Percentiles rank a stretch among this genome's conserved stretches.
phyloP scores from a whole-genome alignment of 139 green algal species.

The Limnomonas spitsbergensis region DNA sequence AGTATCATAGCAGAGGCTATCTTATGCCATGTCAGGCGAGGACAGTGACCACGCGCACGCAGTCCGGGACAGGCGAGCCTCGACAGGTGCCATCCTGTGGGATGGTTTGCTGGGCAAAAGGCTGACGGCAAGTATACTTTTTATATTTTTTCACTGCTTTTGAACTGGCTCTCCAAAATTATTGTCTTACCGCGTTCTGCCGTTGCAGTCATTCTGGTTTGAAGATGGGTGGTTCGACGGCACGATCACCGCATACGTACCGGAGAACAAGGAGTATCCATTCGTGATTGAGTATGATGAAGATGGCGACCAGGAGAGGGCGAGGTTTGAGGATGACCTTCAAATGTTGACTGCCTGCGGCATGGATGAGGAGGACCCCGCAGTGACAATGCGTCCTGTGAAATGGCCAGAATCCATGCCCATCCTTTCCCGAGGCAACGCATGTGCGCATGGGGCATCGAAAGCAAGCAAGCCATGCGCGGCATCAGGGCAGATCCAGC shows the following conservation, averaged over 20 bases:
- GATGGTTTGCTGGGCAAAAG: conserved; percentile 6
- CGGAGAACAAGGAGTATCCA: background rate
- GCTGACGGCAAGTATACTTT: background rate
- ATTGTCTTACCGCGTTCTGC: background rate
- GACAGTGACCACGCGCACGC: no score
- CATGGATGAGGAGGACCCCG: background rate
- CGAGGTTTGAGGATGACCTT: conserved; percentile 3
- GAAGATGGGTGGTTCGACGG: conserved; percentile 10
- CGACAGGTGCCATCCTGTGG: background rate
- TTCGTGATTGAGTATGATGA: background rate
- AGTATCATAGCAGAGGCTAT: no score
- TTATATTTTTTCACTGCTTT: background rate
- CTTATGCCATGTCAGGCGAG: background rate
- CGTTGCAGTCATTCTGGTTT: background rate
- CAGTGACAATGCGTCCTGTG: background rate
- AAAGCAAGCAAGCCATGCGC: no score
- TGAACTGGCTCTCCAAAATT: background rate
- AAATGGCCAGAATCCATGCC: background rate
- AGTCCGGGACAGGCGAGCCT: background rate
- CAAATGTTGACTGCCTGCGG: background rate
- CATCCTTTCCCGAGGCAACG: background rate
- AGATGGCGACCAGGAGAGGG: conserved; percentile 14
- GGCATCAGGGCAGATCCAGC: no score
- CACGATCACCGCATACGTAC: background rate
- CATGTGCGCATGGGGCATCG: no score